Percentiles rank a stretch among this genome's conserved stretches.
phyloP scores from a whole-genome alignment of 2,329 filamentous ascomycete species.

The Hypomyces perniciosus region DNA sequence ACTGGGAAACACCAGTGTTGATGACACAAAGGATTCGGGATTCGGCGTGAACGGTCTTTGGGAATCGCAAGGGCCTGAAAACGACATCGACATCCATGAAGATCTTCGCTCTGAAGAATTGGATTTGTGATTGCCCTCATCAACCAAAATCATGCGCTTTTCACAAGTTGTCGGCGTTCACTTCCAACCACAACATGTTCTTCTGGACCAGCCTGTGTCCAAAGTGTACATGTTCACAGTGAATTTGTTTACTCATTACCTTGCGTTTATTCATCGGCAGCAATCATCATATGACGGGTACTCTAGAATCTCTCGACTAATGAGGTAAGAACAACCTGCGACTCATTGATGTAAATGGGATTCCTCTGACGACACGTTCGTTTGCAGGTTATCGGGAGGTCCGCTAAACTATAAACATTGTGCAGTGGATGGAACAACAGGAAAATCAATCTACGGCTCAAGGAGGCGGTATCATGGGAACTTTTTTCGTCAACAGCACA shows the following conservation, averaged over 20 bases:
- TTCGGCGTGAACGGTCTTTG: slow-evolving; percentile 18
- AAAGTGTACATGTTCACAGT: neutral
- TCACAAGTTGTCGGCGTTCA: neutral
- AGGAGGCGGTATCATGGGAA: too few species aligned
- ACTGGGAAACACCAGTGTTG: slow-evolving; percentile 15
- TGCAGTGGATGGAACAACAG: too few species aligned
- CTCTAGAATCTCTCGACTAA: neutral
- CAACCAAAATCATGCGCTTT: neutral
- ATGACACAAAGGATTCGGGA: slow-evolving; percentile 20
- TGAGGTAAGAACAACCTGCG: neutral
- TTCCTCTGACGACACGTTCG: too few species aligned
- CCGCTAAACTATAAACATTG: too few species aligned
- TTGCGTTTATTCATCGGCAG: neutral
- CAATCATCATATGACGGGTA: neutral
- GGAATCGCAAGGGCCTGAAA: slow-evolving; percentile 18
- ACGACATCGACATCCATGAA: slow-evolving; percentile 19
- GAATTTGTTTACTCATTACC: too few species aligned
- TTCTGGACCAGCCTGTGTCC: neutral
- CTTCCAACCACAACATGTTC: neutral
- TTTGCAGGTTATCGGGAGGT: neutral
- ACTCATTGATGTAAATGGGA: neutral
- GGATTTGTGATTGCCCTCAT: slow-evolving; percentile 17
- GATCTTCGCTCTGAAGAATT: slow-evolving; percentile 21
- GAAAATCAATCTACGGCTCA: too few species aligned
- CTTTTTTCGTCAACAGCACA: too few species aligned